Conservation (phyloP, 805 yeast species). For the Candida xiaguanensis region DNA sequence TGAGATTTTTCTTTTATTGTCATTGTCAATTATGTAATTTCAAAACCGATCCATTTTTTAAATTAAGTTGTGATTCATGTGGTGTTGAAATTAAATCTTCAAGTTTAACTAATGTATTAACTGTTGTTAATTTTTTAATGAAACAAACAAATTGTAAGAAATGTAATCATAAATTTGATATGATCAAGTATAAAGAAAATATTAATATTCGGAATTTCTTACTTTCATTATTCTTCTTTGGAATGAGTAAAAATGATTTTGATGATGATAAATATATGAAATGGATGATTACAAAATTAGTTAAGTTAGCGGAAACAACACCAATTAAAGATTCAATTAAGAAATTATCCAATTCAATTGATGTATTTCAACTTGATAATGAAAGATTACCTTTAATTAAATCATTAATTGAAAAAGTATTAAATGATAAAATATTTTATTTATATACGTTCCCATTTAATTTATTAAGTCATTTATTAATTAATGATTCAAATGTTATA, state of each 20-base stretch:
- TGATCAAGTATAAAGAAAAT: slow-evolving; percentile 3
- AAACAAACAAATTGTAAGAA: not conserved
- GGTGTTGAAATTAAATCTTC: not conserved
- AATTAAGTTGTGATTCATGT: slow-evolving; percentile 9
- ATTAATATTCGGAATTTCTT: slow-evolving; percentile 3
- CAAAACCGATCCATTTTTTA: slow-evolving; percentile 22
- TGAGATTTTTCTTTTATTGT: slow-evolving; percentile 31
- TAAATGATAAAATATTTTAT: slow-evolving; percentile 1
- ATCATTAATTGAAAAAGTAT: slow-evolving; percentile 1
- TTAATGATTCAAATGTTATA: not conserved
- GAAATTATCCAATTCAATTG: slow-evolving; percentile 1
- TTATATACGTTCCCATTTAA: slow-evolving; percentile 10
- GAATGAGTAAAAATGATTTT: not conserved
- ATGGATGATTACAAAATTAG: not conserved
- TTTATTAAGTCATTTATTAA: not conserved
- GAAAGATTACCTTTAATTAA: not conserved
- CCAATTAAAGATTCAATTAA: not conserved
- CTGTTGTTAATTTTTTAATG: slow-evolving; percentile 2
- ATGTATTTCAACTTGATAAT: not conserved
- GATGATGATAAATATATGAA: not conserved
- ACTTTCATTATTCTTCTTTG: not conserved
- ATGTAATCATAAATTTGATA: slow-evolving; percentile 1
- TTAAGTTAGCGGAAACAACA: slow-evolving; percentile 1
- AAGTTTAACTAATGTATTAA: not conserved
- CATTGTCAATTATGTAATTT: slow-evolving; percentile 24